Percentiles rank a stretch among this genome's conserved stretches.
phyloP scores from a whole-genome alignment of 1,284 basidiomycete genomes.

The Grifola frondosa region DNA sequence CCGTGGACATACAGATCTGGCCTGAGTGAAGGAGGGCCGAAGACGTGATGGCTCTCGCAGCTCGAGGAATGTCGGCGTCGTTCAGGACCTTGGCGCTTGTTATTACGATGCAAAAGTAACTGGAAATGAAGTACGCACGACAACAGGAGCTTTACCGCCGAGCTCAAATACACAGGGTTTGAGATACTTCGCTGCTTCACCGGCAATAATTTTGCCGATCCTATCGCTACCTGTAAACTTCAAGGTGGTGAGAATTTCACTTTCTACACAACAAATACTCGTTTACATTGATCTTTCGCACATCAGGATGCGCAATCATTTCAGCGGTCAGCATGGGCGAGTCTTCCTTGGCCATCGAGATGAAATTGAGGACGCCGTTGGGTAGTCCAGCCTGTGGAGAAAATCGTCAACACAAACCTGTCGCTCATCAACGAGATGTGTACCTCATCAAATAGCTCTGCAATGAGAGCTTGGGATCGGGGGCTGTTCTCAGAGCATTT shows the following conservation, averaged over 20 bases:
- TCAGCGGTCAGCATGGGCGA: constrained; percentile 20
- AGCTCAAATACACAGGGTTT: constrained; percentile 23
- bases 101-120: too few relatives aligned
- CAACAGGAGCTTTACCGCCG: constrained; percentile 59
- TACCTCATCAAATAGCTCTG: constrained; percentile 49
- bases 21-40: constrained; percentile 64
- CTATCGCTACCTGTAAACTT: constrained; percentile 23
- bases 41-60: constrained; percentile 54
- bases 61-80: constrained; percentile 61
- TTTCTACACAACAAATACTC: neutral
- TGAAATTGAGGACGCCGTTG: constrained; percentile 26
- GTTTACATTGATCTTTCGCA: constrained; percentile 28
- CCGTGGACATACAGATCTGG: constrained; percentile 72
- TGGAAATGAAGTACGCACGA: constrained; percentile 40
- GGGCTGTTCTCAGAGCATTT: constrained; percentile 62
- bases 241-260: neutral
- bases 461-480: constrained; percentile 46
- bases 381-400: constrained; percentile 27
- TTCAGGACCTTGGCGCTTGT: constrained; percentile 46
- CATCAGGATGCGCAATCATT: constrained; percentile 27
- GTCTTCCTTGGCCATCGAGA: constrained; percentile 22
- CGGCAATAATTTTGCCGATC: constrained; percentile 19
- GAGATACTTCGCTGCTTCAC: constrained; percentile 20
- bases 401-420: neutral
- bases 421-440: too few relatives aligned